Base-by-base conservation (phyloP, 352 stramenopile genomes). In the Pythium insidiosum region DNA sequence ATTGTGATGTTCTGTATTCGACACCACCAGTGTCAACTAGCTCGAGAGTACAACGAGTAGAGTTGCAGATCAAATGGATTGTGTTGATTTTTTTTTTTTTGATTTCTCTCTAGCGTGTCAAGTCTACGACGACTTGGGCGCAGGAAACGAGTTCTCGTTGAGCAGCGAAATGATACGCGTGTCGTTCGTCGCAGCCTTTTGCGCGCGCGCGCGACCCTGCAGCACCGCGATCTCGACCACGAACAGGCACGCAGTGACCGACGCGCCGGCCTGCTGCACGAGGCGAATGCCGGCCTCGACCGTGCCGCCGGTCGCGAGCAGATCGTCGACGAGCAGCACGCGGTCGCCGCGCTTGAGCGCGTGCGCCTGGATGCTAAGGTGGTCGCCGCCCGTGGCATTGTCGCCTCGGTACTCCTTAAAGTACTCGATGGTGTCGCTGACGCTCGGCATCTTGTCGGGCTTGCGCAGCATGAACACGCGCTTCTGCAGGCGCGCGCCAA, bases 381-480 rank as follows among this genome's bases (percentile, higher is more conserved):
- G 59, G 67, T 97, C 88, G 42, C 78, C 67, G 31, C 83, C 86
- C 16, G 68, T 67, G 21, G 43, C 62, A 58, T 92, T 76, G 61
- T 98, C 86, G 38, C 91, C 92, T 47, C 85, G 63, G 64, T 95
- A 91, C 56, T 91, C 96, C 58, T 97, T 97, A 35, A 91, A 79
- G 63, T 98, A 98, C 47, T 87, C 74, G 43, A 84, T 73, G 18
- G 76, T 94, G 47, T 87, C 77, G 52, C 95, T 87, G 29, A 94
- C 81, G 50, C 94, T 97, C 33, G 95, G 95, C 83, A 98, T 97
- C 67, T 98, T 98, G 31, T 93, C 92, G 25, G 88, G 84, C 67
- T 99, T 99, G 53, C 96, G 82, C 59, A 98, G 88, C 95, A 99
- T 99, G 57, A 99, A 96, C 58, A 99, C 97, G 19, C 94, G 95